Evolutionary conservation across 495 filamentous ascomycete species (phyloP).

Genomic region (Usnea hakonensis): DNA sequence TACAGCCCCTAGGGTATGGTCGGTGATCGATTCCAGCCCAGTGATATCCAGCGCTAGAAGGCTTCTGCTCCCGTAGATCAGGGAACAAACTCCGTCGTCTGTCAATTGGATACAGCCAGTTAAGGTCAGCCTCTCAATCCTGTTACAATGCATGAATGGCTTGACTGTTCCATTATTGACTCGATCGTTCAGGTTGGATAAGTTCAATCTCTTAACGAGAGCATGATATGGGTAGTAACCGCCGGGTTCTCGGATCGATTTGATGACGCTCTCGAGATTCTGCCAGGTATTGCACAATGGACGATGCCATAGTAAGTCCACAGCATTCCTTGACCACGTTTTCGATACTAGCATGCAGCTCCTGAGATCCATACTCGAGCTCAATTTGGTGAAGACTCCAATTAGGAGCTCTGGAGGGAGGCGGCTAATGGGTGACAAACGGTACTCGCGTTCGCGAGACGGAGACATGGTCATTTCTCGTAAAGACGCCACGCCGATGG

Average conservation of each 20-base stretch:
- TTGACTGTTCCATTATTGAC: constrained; percentile 86
- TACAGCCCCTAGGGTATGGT: constrained; percentile 70
- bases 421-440: constrained; percentile 64
- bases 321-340: constrained; percentile 85
- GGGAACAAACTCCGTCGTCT: constrained; percentile 69
- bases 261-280: constrained; percentile 68
- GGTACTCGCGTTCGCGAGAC: constrained; percentile 47
- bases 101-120: constrained; percentile 83
- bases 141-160: constrained; percentile 75
- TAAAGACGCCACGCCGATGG: constrained; percentile 68
- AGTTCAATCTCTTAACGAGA: constrained; percentile 83
- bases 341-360: constrained; percentile 89
- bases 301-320: constrained; percentile 91
- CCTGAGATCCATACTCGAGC: constrained; percentile 62
- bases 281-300: constrained; percentile 81
- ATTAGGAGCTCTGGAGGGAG: constrained; percentile 94
- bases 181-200: constrained; percentile 64
- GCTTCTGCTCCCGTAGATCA: constrained; percentile 71
- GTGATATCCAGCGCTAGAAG: constrained; percentile 91
- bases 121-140: constrained; percentile 87
- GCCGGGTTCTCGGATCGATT: constrained; percentile 56
- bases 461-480: constrained; percentile 60
- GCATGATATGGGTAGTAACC: constrained; percentile 80
- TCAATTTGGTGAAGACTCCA: constrained; percentile 79
- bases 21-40: constrained; percentile 68